phyloP scores from a whole-genome alignment of 75 land plant species.

The Selaginella tamariscina region DNA sequence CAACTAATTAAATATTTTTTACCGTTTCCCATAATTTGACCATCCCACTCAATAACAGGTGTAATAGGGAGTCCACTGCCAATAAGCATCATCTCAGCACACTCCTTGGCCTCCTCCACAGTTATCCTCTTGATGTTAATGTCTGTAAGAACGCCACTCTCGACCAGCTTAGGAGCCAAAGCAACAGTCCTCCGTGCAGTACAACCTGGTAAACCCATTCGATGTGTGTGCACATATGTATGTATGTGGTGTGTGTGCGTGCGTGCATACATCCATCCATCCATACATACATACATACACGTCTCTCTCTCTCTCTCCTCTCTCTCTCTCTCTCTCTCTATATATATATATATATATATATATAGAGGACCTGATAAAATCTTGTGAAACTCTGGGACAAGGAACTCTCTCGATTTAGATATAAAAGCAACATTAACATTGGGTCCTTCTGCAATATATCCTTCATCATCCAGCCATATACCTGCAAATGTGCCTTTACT shows the following conservation, averaged over 20 bases:
- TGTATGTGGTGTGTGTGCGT: too few species aligned
- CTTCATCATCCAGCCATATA: slow-evolving; percentile 88
- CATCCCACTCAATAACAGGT: slow-evolving; percentile 78
- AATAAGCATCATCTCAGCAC: slow-evolving; percentile 91
- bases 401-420: slow-evolving; percentile 34
- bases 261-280: too few species aligned
- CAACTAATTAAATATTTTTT: slow-evolving; percentile 1
- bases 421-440: slow-evolving; percentile 96
- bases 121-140: slow-evolving; percentile 35
- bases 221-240: too few species aligned
- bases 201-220: slow-evolving; percentile 77
- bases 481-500: slow-evolving; percentile 65
- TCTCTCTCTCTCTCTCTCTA: too few species aligned
- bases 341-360: too few species aligned
- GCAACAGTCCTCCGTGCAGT: slow-evolving; percentile 62
- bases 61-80: slow-evolving; percentile 74
- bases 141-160: slow-evolving; percentile 15
- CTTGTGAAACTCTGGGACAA: slow-evolving; percentile 74
- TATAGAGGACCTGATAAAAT: too few species aligned
- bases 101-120: slow-evolving; percentile 42
- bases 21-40: slow-evolving; percentile 74
- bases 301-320: too few species aligned
- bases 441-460: slow-evolving; percentile 86
- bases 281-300: too few species aligned
- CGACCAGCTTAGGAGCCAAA: slow-evolving; percentile 44